These are phyloP conservation scores for Sporobolomyces pararoseus DNA, from an alignment of 768 basidiomycete genomes.

Conservation along the genomic window DNA sequence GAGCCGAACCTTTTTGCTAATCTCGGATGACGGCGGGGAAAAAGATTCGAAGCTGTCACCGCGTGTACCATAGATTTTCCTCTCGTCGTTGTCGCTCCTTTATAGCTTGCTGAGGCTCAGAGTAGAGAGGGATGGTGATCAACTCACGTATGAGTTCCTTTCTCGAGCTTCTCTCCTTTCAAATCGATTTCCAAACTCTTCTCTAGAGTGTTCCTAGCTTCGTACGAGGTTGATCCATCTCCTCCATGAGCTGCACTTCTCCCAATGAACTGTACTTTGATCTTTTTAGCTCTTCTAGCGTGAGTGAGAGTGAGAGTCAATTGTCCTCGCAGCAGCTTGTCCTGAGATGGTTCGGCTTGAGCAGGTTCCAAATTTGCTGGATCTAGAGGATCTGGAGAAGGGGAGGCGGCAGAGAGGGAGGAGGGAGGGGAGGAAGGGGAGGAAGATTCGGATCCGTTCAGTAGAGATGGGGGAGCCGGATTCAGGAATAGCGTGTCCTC, in stretches of 20 bases:
- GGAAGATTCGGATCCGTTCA: background rate
- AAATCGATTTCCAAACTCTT: conserved; percentile 35
- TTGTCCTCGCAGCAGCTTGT: conserved; percentile 19
- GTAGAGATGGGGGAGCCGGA: background rate
- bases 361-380: background rate
- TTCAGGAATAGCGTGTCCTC: conserved; percentile 26
- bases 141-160: conserved; percentile 29
- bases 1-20: background rate
- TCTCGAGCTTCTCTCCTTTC: conserved; percentile 19
- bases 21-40: background rate
- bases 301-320: background rate
- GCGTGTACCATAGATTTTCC: too few species aligned
- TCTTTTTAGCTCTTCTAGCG: background rate
- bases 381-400: background rate
- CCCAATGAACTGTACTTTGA: conserved; percentile 24
- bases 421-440: background rate
- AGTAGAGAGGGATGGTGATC: background rate
- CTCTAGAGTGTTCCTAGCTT: conserved; percentile 10
- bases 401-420: background rate
- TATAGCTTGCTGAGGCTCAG: too few species aligned
- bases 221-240: conserved; percentile 20
- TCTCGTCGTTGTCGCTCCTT: too few species aligned
- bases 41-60: background rate
- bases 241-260: conserved; percentile 18
- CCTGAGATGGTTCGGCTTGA: conserved; percentile 16